These are phyloP conservation scores for Aspergillus homomorphus DNA, from an alignment of 495 filamentous ascomycete species.

Conservation along the genomic window DNA sequence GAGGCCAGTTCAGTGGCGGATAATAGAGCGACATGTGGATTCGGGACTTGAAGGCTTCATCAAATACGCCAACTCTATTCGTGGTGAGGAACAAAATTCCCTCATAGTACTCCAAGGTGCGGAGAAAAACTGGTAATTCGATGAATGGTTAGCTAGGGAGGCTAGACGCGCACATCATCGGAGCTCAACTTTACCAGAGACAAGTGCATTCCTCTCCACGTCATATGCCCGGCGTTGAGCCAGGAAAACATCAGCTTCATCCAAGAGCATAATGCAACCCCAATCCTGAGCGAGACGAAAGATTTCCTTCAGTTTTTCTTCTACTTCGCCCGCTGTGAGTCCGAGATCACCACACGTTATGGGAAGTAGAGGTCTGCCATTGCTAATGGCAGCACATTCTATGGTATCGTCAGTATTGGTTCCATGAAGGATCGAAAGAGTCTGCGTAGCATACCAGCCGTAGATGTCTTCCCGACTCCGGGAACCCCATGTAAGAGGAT, in stretches of 20 bases:
- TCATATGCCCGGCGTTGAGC: background rate
- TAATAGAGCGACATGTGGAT: background rate
- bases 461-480: constrained; percentile 10
- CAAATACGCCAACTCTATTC: constrained; percentile 4
- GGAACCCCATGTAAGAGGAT: constrained; percentile 2
- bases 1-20: background rate
- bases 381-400: background rate
- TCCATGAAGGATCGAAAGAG: no score
- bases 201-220: background rate
- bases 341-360: background rate
- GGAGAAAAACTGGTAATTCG: constrained; percentile 1
- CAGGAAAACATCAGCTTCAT: constrained; percentile 12
- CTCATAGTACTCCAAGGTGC: constrained; percentile 6
- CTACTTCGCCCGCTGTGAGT: background rate
- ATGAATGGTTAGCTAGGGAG: background rate
- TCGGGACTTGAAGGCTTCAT: constrained; percentile 5
- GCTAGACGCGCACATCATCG: no score
- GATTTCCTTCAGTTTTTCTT: background rate
- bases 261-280: constrained; percentile 6
- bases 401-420: no score
- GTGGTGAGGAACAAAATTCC: constrained; percentile 8
- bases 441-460: background rate
- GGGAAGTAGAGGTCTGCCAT: background rate
- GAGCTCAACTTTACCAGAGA: no score
- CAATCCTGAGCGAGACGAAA: constrained; percentile 1